Evolutionary conservation across 306 rosid genomes (phyloP).

Genomic region (Luffa aegyptiaca): DNA sequence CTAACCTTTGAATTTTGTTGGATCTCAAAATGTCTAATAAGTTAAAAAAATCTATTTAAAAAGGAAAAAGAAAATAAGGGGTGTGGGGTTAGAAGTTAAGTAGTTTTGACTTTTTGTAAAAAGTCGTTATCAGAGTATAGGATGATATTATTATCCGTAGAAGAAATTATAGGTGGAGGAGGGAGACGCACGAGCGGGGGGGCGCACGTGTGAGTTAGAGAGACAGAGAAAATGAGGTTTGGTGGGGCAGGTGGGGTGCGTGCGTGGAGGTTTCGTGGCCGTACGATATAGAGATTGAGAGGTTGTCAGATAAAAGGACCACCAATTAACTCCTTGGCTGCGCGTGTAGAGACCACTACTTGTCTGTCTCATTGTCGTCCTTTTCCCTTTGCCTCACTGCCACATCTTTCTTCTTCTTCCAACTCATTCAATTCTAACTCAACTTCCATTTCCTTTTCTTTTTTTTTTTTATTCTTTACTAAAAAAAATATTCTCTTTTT

Average conservation of each 20-base stretch:
- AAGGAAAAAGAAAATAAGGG: no score
- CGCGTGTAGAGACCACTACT: conserved; percentile 16
- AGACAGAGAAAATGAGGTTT: neutral
- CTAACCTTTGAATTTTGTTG: no score
- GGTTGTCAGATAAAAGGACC: conserved; percentile 29
- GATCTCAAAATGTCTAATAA: no score
- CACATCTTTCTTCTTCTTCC: neutral
- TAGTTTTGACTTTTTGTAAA: conserved; percentile 4
- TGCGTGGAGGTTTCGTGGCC: conserved; percentile 20
- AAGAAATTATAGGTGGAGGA: neutral
- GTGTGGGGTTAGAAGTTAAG: neutral
- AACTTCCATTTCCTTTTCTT: no score
- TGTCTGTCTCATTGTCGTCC: conserved; percentile 6
- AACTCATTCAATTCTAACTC: neutral
- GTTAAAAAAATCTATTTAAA: no score
- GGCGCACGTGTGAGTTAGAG: conserved; percentile 19
- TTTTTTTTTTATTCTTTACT: no score
- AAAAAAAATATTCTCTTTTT: no score
- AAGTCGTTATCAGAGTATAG: neutral
- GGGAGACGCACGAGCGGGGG: neutral
- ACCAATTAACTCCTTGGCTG: conserved; percentile 17
- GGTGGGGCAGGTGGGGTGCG: neutral
- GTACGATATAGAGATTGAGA: conserved; percentile 25
- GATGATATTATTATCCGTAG: neutral
- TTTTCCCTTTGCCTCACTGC: neutral